phyloP scores from a whole-genome alignment of 2,329 filamentous ascomycete genomes.

The Fusarium sp. region DNA sequence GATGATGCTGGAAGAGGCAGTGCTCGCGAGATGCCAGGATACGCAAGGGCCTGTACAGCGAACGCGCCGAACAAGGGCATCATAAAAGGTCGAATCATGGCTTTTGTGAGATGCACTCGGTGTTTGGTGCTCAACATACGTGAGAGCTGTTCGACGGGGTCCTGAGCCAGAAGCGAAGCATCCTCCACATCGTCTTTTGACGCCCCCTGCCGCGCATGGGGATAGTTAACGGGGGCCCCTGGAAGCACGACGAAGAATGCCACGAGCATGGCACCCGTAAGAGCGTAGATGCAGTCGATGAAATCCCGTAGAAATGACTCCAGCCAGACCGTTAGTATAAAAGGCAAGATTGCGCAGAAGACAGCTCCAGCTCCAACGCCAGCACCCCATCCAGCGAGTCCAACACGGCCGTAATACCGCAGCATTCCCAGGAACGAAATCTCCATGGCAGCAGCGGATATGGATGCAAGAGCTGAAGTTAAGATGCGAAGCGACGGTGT shows the following conservation, averaged over 20 bases:
- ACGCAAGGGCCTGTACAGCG: constrained; percentile 43
- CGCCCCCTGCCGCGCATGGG: constrained; percentile 14
- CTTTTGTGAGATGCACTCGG: constrained; percentile 20
- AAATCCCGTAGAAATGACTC: constrained; percentile 48
- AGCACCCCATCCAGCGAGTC: constrained; percentile 54
- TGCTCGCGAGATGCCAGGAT: constrained; percentile 50
- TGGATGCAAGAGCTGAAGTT: constrained; percentile 49
- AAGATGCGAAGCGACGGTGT: constrained; percentile 49
- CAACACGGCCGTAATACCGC: constrained; percentile 49
- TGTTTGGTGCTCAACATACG: constrained; percentile 34
- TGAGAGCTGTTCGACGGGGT: constrained; percentile 47
- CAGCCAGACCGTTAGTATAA: constrained; percentile 48
- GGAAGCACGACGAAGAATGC: constrained; percentile 51
- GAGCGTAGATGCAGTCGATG: constrained; percentile 47
- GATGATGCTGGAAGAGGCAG: constrained; percentile 43
- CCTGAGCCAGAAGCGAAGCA: constrained; percentile 54
- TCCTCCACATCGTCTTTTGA: constrained; percentile 38
- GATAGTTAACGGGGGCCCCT: constrained; percentile 42
- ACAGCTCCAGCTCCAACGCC: constrained; percentile 51
- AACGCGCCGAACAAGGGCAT: constrained; percentile 47
- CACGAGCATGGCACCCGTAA: constrained; percentile 47
- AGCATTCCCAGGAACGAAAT: constrained; percentile 52
- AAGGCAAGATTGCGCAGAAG: constrained; percentile 49
- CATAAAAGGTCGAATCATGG: constrained; percentile 46
- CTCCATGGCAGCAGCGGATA: constrained; percentile 50